Conservation (phyloP, 2,329 filamentous ascomycete species). For the Aspergillus pseudoviridinutans region DNA sequence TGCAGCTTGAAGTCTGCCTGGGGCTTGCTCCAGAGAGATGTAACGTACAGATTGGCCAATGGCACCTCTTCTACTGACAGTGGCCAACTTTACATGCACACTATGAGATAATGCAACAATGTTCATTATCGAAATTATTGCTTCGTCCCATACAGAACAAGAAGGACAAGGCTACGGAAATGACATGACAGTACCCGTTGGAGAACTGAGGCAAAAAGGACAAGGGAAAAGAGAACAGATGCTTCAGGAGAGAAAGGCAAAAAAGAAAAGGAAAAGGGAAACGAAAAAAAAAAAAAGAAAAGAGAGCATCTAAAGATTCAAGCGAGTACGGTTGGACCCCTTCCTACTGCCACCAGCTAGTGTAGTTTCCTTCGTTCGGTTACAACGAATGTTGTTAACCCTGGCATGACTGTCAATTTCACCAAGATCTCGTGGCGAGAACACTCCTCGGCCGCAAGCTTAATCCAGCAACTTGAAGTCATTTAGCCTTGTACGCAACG, state of each 20-base stretch:
- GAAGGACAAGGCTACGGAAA: slow-evolving; percentile 2
- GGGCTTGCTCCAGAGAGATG: slow-evolving; percentile 20
- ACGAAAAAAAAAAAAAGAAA: slow-evolving; percentile 6
- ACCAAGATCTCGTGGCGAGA: slow-evolving; percentile 28
- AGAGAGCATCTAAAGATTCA: slow-evolving; percentile 3
- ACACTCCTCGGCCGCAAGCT: slow-evolving; percentile 20
- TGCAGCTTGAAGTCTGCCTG: slow-evolving; percentile 19
- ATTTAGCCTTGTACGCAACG: slow-evolving; percentile 18
- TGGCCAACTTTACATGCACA: slow-evolving; percentile 12
- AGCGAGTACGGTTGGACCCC: slow-evolving; percentile 22
- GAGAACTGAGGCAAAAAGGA: slow-evolving; percentile 11
- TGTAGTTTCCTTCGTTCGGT: slow-evolving; percentile 9
- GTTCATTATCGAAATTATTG: slow-evolving; percentile 14
- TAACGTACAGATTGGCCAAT: slow-evolving; percentile 30
- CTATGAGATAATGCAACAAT: slow-evolving; percentile 22
- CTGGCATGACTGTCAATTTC: slow-evolving; percentile 24
- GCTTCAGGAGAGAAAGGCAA: background rate
- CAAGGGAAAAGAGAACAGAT: background rate
- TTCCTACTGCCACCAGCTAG: slow-evolving; percentile 24
- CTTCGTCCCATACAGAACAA: slow-evolving; percentile 11
- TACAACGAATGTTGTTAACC: slow-evolving; percentile 23
- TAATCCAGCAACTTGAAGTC: slow-evolving; percentile 20
- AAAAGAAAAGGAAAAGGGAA: background rate
- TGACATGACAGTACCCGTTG: background rate
- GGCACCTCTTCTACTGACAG: slow-evolving; percentile 17